Percentiles rank a stretch among this genome's conserved stretches.
Conservation (phyloP, 192 early-diverging fungal genomes). For the Chytriomyces sp. region DNA sequence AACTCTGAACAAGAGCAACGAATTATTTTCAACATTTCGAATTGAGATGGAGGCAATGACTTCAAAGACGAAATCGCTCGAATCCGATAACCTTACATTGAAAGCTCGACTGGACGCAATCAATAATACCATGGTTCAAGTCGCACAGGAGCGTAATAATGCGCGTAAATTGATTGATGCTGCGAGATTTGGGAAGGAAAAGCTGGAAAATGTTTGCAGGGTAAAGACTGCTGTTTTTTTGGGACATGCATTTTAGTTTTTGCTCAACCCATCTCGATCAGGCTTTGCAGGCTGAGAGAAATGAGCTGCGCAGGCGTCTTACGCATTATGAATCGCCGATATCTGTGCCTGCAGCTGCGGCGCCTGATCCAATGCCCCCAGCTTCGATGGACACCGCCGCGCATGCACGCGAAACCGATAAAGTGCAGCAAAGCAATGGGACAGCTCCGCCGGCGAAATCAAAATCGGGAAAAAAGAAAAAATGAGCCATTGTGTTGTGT, state of each 20-base stretch:
- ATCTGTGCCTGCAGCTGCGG: background rate
- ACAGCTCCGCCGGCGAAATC: background rate
- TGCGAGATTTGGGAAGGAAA: conserved; percentile 49
- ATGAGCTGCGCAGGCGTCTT: conserved; percentile 27
- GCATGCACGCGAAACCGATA: background rate
- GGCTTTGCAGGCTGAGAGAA: conserved; percentile 60
- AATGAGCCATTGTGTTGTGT: no score
- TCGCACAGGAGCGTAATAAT: conserved; percentile 65
- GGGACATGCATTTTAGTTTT: background rate
- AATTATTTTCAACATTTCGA: conserved; percentile 66
- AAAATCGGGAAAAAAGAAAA: background rate
- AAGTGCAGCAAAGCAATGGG: background rate
- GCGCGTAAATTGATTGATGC: conserved; percentile 54
- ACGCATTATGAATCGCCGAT: conserved; percentile 3
- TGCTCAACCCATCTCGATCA: background rate
- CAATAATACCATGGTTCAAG: conserved; percentile 64
- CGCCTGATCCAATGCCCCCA: background rate
- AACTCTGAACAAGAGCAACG: conserved; percentile 68
- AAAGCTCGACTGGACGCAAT: conserved; percentile 63
- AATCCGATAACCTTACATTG: conserved; percentile 60
- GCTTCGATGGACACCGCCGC: background rate
- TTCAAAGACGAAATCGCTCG: conserved; percentile 62
- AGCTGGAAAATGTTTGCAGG: conserved; percentile 62
- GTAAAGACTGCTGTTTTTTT: background rate
- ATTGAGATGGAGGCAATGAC: conserved; percentile 73